Evolutionary conservation across 306 rosid species (phyloP).

Genomic region (Cicer pinnatifidum): DNA sequence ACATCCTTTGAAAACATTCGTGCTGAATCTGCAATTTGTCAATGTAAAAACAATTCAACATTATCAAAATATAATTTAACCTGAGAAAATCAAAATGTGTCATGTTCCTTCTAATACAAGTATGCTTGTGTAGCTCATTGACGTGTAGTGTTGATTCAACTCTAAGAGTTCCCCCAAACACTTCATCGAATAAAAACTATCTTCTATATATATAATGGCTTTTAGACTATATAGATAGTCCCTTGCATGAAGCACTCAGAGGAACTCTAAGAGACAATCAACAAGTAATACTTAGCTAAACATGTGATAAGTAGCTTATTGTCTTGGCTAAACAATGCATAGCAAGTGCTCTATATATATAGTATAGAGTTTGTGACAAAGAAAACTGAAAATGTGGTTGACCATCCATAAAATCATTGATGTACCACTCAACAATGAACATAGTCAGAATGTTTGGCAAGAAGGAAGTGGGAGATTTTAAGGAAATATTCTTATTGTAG

Average conservation of each 20-base stretch:
- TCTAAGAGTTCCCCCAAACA: constrained; percentile 24
- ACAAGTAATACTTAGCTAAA: background rate
- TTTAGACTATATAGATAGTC: background rate
- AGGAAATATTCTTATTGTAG: background rate
- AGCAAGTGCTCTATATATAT: background rate
- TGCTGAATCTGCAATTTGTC: too few relatives aligned
- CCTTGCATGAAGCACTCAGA: background rate
- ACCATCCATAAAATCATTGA: background rate
- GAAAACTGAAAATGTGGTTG: background rate
- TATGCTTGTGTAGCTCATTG: too few relatives aligned
- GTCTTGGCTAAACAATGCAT: background rate
- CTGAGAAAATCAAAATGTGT: too few relatives aligned
- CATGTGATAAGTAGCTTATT: background rate
- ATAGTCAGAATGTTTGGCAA: background rate
- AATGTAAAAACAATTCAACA: too few relatives aligned
- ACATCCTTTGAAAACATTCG: too few relatives aligned
- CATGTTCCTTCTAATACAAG: too few relatives aligned
- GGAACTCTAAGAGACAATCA: background rate
- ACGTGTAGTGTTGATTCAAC: background rate
- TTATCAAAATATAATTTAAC: too few relatives aligned
- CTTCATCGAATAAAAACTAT: background rate
- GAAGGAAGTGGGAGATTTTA: background rate
- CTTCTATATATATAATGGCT: background rate
- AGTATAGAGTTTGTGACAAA: background rate
- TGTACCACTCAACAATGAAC: background rate